A percentile compares a stretch with the other conserved stretches of the same genome.
These are phyloP conservation scores for Cytospora schulzeri DNA, from an alignment of 2,329 filamentous ascomycete species.

Conservation along the genomic window DNA sequence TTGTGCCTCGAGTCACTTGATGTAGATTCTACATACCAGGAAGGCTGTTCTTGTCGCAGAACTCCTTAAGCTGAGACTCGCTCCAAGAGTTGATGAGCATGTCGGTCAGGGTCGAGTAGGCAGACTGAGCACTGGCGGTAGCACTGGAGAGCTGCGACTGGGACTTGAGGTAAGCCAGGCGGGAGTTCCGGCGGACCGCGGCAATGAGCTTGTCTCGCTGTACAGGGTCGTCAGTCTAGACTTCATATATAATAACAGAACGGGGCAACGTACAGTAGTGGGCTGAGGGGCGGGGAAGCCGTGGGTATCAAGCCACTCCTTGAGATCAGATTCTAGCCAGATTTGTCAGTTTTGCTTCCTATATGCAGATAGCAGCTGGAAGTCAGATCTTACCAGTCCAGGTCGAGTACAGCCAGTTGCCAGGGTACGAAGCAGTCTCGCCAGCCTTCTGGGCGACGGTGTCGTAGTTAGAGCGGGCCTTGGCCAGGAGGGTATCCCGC, in stretches of 20 bases:
- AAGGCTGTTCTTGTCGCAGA: constrained; percentile 87
- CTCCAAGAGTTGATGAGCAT: constrained; percentile 88
- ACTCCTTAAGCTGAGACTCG: constrained; percentile 86
- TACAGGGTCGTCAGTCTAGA: constrained; percentile 27
- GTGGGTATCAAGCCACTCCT: constrained; percentile 88
- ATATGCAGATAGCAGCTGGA: too few relatives aligned
- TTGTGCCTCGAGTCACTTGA: not conserved
- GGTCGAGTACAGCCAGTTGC: constrained; percentile 87
- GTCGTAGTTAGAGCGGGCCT: constrained; percentile 81
- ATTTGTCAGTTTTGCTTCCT: not conserved
- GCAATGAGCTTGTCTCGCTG: constrained; percentile 86
- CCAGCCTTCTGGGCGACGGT: constrained; percentile 71
- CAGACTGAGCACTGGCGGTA: constrained; percentile 66
- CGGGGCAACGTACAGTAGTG: constrained; percentile 49
- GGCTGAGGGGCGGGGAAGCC: constrained; percentile 87
- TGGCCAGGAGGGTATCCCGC: constrained; percentile 78
- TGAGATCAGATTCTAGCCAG: constrained; percentile 79
- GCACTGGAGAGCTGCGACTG: constrained; percentile 62
- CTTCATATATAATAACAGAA: not conserved
- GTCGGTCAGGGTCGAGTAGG: constrained; percentile 77
- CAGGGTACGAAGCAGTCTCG: constrained; percentile 83
- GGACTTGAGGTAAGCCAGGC: constrained; percentile 71
- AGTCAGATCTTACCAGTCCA: constrained; percentile 63
- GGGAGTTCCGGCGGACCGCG: constrained; percentile 85
- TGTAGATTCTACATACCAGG: constrained; percentile 37